A percentile compares a stretch with the other conserved stretches of the same genome.
These are phyloP conservation scores for Furcasterigmium furcatum DNA, from an alignment of 2,329 filamentous ascomycete genomes.

Conservation along the genomic window DNA sequence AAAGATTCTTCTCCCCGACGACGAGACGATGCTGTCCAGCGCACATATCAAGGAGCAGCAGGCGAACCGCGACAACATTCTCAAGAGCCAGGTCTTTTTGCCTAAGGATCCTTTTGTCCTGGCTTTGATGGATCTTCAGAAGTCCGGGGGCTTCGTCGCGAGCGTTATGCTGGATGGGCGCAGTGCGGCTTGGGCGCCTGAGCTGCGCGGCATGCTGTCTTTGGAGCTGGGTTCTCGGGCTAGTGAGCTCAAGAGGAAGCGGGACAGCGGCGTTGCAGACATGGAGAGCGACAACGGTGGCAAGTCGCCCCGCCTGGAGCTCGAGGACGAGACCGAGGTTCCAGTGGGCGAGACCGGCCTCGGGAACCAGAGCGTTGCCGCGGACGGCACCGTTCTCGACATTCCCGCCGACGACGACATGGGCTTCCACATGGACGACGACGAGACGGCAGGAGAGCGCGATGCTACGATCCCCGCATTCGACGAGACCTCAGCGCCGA, in stretches of 20 bases:
- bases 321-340: slow-evolving; percentile 53
- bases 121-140: slow-evolving; percentile 88
- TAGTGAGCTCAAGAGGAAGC: slow-evolving; percentile 88
- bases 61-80: slow-evolving; percentile 78
- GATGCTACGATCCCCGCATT: slow-evolving; percentile 55
- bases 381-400: slow-evolving; percentile 62
- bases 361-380: slow-evolving; percentile 46
- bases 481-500: slow-evolving; percentile 73
- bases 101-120: slow-evolving; percentile 84
- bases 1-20: slow-evolving; percentile 79
- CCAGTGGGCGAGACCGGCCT: slow-evolving; percentile 42
- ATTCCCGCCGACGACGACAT: slow-evolving; percentile 59
- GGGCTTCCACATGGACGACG: slow-evolving; percentile 37
- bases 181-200: slow-evolving; percentile 81
- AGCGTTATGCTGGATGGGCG: slow-evolving; percentile 81
- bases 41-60: slow-evolving; percentile 83
- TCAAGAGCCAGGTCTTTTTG: slow-evolving; percentile 78
- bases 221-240: slow-evolving; percentile 74
- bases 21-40: slow-evolving; percentile 72
- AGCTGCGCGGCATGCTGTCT: slow-evolving; percentile 88
- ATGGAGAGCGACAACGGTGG: slow-evolving; percentile 64
- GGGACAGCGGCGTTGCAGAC: slow-evolving; percentile 82
- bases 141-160: slow-evolving; percentile 83
- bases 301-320: slow-evolving; percentile 67
- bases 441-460: slow-evolving; percentile 31